Evolutionary conservation across 2,329 filamentous ascomycete genomes (phyloP).

Genomic region (Talaromyces funiculosus): DNA sequence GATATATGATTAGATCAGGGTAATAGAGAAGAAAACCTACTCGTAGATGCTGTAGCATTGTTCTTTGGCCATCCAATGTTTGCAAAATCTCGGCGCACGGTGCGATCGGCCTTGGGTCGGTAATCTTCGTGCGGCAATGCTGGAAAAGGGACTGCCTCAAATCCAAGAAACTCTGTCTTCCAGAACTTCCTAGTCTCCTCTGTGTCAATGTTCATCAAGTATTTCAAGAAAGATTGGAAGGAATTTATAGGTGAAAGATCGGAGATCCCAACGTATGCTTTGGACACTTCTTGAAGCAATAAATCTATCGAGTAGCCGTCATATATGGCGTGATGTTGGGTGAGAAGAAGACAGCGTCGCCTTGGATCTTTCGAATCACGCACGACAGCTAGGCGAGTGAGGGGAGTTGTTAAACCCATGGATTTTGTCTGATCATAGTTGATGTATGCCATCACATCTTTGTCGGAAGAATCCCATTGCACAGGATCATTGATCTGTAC

Average conservation of each 20-base stretch:
- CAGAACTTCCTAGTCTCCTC: background rate
- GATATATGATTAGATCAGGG: too few relatives aligned
- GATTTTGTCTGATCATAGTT: slow-evolving; percentile 22
- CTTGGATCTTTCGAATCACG: slow-evolving; percentile 10
- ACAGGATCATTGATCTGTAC: slow-evolving; percentile 17
- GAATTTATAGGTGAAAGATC: background rate
- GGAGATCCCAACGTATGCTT: slow-evolving; percentile 51
- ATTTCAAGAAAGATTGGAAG: background rate
- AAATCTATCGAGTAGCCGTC: slow-evolving; percentile 78
- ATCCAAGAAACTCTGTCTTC: background rate
- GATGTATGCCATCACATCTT: slow-evolving; percentile 19
- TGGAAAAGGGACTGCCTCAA: background rate
- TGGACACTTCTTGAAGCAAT: slow-evolving; percentile 63
- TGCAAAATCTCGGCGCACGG: background rate
- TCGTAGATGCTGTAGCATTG: background rate
- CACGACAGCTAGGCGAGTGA: slow-evolving; percentile 33
- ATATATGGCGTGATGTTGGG: slow-evolving; percentile 67
- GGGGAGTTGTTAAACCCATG: slow-evolving; percentile 31
- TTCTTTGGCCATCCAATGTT: background rate
- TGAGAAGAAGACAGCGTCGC: slow-evolving; percentile 25
- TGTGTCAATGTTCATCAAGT: background rate
- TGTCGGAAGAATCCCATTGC: background rate
- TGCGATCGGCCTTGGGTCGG: background rate
- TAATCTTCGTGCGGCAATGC: slow-evolving; percentile 2
- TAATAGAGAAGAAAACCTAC: background rate